Evolutionary conservation across 129 eudicot genomes (phyloP).

Genomic region (Smallanthus sonchifolius): DNA sequence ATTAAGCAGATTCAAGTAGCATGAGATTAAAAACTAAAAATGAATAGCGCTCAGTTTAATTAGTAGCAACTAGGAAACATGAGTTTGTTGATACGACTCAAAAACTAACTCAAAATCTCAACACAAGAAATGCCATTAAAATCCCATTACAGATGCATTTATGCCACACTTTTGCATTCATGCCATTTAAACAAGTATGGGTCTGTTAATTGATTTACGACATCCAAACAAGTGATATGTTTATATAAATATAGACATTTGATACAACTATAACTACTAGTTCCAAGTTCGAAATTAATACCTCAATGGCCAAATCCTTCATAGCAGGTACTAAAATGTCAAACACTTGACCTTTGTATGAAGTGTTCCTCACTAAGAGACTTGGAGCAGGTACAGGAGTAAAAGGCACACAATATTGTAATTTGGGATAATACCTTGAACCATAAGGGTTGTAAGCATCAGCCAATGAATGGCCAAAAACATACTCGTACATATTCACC

Average conservation of each 20-base stretch:
- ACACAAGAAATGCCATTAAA: too few species aligned
- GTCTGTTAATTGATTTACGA: too few species aligned
- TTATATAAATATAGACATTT: background rate
- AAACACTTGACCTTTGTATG: constrained; percentile 71
- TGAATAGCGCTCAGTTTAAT: too few species aligned
- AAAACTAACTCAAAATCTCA: too few species aligned
- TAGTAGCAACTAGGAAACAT: too few species aligned
- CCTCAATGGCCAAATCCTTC: constrained; percentile 79
- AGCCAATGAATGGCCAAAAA: constrained; percentile 98
- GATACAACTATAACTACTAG: constrained; percentile 3
- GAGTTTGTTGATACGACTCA: too few species aligned
- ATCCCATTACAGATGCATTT: too few species aligned
- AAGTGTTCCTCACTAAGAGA: constrained; percentile 63
- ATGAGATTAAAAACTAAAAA: too few species aligned
- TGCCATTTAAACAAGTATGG: too few species aligned
- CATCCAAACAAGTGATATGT: background rate
- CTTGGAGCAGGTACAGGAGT: constrained; percentile 97
- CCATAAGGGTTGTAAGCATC: constrained; percentile 88
- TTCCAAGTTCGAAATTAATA: constrained; percentile 13
- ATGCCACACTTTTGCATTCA: too few species aligned
- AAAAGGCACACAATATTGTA: constrained; percentile 89
- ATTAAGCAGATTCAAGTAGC: too few species aligned
- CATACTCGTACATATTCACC: constrained; percentile 99
- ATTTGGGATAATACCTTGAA: constrained; percentile 82
- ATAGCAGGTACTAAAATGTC: constrained; percentile 83